Conservation (phyloP, 2,329 filamentous ascomycete species). For the Aspergillus pseudoviridinutans region DNA sequence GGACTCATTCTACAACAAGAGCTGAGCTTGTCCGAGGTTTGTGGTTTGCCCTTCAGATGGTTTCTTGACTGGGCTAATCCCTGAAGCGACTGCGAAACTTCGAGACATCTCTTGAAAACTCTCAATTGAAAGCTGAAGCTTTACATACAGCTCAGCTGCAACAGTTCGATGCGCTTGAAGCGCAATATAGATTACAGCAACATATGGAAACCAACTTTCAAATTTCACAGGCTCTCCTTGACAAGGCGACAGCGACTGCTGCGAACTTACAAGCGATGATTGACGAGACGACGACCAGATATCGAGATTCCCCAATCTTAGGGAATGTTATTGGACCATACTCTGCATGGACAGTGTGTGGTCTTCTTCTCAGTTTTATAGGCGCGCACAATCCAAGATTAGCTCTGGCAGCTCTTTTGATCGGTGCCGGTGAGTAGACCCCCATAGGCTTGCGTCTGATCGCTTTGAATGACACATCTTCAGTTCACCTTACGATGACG, state of each 20-base stretch:
- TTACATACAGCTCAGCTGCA: slow-evolving; percentile 32
- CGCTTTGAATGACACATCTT: background rate
- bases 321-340: slow-evolving; percentile 12
- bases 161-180: slow-evolving; percentile 28
- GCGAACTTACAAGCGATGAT: slow-evolving; percentile 30
- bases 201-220: slow-evolving; percentile 22
- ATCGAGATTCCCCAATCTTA: slow-evolving; percentile 16
- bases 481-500: background rate
- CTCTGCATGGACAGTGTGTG: slow-evolving; percentile 22
- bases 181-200: slow-evolving; percentile 25
- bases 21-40: slow-evolving; percentile 30
- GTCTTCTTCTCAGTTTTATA: slow-evolving; percentile 22
- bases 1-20: slow-evolving; percentile 30
- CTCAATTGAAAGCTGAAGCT: slow-evolving; percentile 28
- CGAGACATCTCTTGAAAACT: slow-evolving; percentile 28
- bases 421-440: slow-evolving; percentile 9
- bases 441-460: background rate
- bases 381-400: slow-evolving; percentile 20
- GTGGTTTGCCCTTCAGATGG: background rate
- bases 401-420: slow-evolving; percentile 18
- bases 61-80: slow-evolving; percentile 14
- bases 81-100: slow-evolving; percentile 34
- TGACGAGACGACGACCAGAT: slow-evolving; percentile 25
- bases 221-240: slow-evolving; percentile 30
- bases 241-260: slow-evolving; percentile 23